phyloP scores from a whole-genome alignment of 352 stramenopile species.

The Phytophthora megakarya region DNA sequence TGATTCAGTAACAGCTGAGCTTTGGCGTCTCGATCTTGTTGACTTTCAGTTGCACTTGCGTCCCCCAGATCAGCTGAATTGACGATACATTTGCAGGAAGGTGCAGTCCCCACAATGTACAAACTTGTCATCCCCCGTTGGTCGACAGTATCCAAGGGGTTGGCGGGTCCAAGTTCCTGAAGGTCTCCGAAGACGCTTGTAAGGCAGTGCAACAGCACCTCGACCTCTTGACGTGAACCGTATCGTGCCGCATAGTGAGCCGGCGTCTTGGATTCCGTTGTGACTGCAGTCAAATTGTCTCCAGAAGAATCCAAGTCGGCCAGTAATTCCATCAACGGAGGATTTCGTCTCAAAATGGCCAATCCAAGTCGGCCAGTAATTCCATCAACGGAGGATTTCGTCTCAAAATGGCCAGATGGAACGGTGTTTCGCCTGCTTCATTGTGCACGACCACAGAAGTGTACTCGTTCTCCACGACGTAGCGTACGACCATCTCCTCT shows the following conservation, averaged over 20 bases:
- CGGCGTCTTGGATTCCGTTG: neutral
- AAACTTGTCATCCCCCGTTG: slow-evolving; percentile 7
- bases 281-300: neutral
- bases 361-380: no score
- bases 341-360: slow-evolving; percentile 2
- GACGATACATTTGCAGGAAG: neutral
- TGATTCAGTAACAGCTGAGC: slow-evolving; percentile 14
- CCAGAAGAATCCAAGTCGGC: slow-evolving; percentile 7
- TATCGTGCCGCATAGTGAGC: slow-evolving; percentile 21
- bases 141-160: slow-evolving; percentile 10
- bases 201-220: slow-evolving; percentile 7
- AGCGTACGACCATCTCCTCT: slow-evolving; percentile 8
- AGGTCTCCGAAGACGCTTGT: slow-evolving; percentile 1
- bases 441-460: slow-evolving; percentile 5
- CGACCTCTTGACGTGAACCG: slow-evolving; percentile 7
- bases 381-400: no score
- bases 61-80: neutral
- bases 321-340: slow-evolving; percentile 13
- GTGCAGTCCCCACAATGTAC: neutral
- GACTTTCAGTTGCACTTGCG: neutral
- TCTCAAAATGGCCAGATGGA: slow-evolving; percentile 22
- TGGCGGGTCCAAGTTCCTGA: neutral
- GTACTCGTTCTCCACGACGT: slow-evolving; percentile 28
- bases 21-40: slow-evolving; percentile 5
- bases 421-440: slow-evolving; percentile 7